Percentiles rank a stretch among this genome's conserved stretches.
Conservation (phyloP, 1,139 yeast species). For the Kluyveromyces sp. region DNA sequence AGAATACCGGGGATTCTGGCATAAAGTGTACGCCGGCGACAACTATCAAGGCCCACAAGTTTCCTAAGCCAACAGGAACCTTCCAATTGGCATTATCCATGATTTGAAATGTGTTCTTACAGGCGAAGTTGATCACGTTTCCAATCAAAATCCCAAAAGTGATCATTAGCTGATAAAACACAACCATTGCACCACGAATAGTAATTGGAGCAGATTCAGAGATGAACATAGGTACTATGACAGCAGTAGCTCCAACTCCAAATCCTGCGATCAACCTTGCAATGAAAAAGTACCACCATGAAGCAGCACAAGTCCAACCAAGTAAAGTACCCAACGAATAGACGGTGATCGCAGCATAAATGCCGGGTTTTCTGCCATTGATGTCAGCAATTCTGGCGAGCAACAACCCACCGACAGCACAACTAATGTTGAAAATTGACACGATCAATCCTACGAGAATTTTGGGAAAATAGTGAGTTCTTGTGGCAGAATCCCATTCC, state of each 20-base stretch:
- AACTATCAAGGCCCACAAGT: constrained; percentile 42
- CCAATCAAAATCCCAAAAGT: constrained; percentile 53
- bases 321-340: constrained; percentile 46
- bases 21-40: constrained; percentile 39
- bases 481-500: constrained; percentile 28
- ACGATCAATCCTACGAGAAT: constrained; percentile 50
- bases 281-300: constrained; percentile 47
- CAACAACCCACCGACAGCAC: constrained; percentile 65
- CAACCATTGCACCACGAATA: constrained; percentile 52
- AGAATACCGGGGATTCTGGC: constrained; percentile 51
- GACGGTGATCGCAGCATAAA: constrained; percentile 40
- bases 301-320: constrained; percentile 35
- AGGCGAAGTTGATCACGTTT: constrained; percentile 45
- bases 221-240: constrained; percentile 49
- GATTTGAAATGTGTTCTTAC: constrained; percentile 29
- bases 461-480: constrained; percentile 36
- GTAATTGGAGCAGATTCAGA: constrained; percentile 48
- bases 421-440: constrained; percentile 62
- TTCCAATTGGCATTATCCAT: constrained; percentile 36
- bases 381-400: constrained; percentile 48
- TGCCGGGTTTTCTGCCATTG: constrained; percentile 47
- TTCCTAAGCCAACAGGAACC: constrained; percentile 43
- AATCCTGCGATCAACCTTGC: constrained; percentile 51
- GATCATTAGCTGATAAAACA: constrained; percentile 48
- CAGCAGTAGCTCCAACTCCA: constrained; percentile 49